phyloP scores from a whole-genome alignment of 2,329 filamentous ascomycete genomes.

The Trichoderma citrinoviride region DNA sequence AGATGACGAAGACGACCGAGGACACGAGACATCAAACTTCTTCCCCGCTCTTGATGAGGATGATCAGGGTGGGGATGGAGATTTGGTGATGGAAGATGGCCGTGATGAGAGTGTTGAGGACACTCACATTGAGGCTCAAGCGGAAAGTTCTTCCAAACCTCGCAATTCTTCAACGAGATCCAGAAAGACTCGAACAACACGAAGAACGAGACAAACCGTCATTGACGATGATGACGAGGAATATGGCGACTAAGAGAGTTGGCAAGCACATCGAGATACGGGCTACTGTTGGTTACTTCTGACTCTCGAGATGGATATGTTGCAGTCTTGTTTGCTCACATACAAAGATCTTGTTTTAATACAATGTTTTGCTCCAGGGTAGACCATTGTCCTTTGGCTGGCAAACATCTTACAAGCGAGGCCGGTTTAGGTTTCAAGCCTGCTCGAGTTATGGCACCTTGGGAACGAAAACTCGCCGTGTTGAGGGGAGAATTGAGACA shows the following conservation, averaged over 20 bases:
- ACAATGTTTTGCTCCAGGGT: no score
- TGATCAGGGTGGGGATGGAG: slow-evolving; percentile 36
- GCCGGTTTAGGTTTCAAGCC: no score
- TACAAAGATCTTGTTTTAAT: no score
- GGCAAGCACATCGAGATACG: not conserved
- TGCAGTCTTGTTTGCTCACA: not conserved
- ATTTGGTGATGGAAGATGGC: slow-evolving; percentile 36
- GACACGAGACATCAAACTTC: slow-evolving; percentile 43
- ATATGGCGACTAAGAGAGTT: not conserved
- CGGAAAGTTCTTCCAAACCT: not conserved
- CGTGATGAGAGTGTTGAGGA: not conserved
- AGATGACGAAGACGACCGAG: slow-evolving; percentile 34
- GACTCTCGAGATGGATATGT: not conserved
- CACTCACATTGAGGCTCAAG: not conserved
- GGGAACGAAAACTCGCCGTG: no score
- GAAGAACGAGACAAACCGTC: not conserved
- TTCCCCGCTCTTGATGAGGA: slow-evolving; percentile 48
- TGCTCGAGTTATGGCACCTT: no score
- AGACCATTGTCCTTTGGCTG: no score
- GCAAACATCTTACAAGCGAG: no score
- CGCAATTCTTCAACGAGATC: not conserved
- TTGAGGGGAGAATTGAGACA: no score
- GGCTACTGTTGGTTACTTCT: not conserved
- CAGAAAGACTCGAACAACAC: not conserved
- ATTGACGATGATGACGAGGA: not conserved